Base-by-base conservation (phyloP, 306 rosid genomes). In the Coriaria nepalensis region DNA sequence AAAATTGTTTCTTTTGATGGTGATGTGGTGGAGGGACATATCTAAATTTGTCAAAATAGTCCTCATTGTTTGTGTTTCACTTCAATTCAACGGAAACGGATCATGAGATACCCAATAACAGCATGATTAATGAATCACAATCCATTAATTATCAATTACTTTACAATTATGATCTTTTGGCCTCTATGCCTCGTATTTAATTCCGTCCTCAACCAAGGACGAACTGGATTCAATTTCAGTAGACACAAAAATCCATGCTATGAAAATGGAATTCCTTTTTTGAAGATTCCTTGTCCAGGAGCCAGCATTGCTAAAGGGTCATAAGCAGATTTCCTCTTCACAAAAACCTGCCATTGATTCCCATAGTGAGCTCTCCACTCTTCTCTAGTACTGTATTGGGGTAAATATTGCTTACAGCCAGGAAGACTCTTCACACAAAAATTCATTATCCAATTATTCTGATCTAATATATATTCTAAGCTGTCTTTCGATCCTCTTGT, bases 251-350 rank as follows among this genome's bases (percentile, higher is more conserved):
- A 20, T 20, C 29, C 29, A 3, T 50, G 55, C 64, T 52, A 60
- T 40, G 61, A 67, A 52, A 65, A 43, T 42, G 71, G 60, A 48
- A 62, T 41, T 7, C 76, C 78, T 85, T 79, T 85, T 73, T 77
- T 78, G 72, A 85, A 92, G 70, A 92, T 85, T 67, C 67, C 71
- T 34, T 85, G 96, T 14, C 98, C 98, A 52, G 98, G 98, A 38
- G 94, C 81, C 53, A 92, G 94, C 49, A 92, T 72, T 59, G 96
- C 83, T 40, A 79, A 64, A 49, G 98, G 98, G 72, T 92, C 98
- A 68, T 85, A 82, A 29, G 64, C 49, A 60, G 43, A 71, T 68
- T 92, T 92, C 67, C 86, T 85, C 46, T 57, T 69, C 43, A 56
- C 50, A 40, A 85, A 71, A 39, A 53, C 67, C 46, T 73, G 64